phyloP scores from a whole-genome alignment of 192 early-diverging fungal genomes.

The Linderina pennispora region DNA sequence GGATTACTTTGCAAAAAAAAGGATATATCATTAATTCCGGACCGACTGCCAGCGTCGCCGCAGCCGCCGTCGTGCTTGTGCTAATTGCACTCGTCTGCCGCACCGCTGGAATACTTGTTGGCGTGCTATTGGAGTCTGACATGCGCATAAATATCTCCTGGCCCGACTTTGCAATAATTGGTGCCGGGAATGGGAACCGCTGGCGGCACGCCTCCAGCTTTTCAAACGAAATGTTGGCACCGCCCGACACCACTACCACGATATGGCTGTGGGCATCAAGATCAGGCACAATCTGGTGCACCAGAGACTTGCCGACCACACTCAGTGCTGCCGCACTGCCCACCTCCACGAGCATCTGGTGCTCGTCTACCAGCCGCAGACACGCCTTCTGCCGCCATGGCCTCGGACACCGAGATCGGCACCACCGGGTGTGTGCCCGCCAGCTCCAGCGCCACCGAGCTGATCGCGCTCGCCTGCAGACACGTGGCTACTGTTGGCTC shows the following conservation, averaged over 20 bases:
- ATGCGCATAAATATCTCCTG: slow-evolving; percentile 56
- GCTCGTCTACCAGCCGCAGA: slow-evolving; percentile 23
- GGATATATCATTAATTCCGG: too few species aligned
- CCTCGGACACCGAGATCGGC: slow-evolving; percentile 14
- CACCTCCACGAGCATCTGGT: slow-evolving; percentile 50
- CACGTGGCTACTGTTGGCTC: slow-evolving; percentile 47
- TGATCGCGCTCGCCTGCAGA: slow-evolving; percentile 37
- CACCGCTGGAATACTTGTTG: too few species aligned
- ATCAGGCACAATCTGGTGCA: slow-evolving; percentile 56
- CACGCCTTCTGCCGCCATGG: slow-evolving; percentile 53
- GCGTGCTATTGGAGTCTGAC: slow-evolving; percentile 26
- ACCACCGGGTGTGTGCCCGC: slow-evolving; percentile 16
- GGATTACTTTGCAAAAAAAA: too few species aligned
- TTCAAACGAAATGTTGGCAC: slow-evolving; percentile 58
- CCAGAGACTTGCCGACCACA: slow-evolving; percentile 53
- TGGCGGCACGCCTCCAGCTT: slow-evolving; percentile 52
- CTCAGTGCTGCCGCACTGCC: slow-evolving; percentile 59
- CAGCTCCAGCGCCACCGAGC: slow-evolving; percentile 14
- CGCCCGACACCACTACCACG: slow-evolving; percentile 64
- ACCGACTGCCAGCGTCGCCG: too few species aligned
- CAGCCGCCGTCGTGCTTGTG: too few species aligned
- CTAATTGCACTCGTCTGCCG: too few species aligned
- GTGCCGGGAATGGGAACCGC: slow-evolving; percentile 52
- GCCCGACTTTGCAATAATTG: slow-evolving; percentile 64
- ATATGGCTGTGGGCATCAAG: slow-evolving; percentile 51